A percentile compares a stretch with the other conserved stretches of the same genome.
phyloP scores from a whole-genome alignment of 2,329 filamentous ascomycete genomes.

The Huntiella omanensis region DNA sequence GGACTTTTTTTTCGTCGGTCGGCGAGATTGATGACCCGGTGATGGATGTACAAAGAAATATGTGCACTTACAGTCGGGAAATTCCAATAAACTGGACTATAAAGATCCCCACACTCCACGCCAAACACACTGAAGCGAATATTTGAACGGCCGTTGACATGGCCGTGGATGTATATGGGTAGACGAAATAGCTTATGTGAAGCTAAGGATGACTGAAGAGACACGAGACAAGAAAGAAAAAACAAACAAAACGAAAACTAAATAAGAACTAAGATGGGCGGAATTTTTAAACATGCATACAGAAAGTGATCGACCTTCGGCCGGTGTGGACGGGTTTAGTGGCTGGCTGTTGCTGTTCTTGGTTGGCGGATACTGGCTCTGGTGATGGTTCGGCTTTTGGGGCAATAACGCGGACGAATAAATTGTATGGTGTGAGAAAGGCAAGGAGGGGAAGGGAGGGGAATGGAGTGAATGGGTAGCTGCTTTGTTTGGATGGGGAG shows the following conservation, averaged over 20 bases:
- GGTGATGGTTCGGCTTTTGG: too few relatives aligned
- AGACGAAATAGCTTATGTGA: not conserved
- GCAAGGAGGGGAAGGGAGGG: not conserved
- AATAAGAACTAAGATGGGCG: not conserved
- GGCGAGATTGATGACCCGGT: not conserved
- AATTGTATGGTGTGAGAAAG: not conserved
- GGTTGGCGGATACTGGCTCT: too few relatives aligned
- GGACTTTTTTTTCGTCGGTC: constrained; percentile 1
- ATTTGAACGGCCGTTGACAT: constrained; percentile 14
- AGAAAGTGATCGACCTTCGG: too few relatives aligned
- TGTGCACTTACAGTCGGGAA: constrained; percentile 30
- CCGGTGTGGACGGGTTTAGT: not conserved
- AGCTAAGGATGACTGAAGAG: constrained; percentile 16
- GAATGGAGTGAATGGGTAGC: not conserved
- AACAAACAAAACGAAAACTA: not conserved
- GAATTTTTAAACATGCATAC: not conserved
- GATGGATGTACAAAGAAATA: not conserved
- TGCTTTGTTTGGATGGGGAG: too few relatives aligned
- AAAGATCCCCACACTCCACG: constrained; percentile 34
- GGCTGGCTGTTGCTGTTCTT: not conserved
- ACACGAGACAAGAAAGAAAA: not conserved
- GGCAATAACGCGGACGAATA: too few relatives aligned
- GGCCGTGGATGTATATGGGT: not conserved
- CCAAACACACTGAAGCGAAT: constrained; percentile 28
- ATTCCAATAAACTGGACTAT: constrained; percentile 37